phyloP scores from a whole-genome alignment of 305 asterid genomes.

The Vinca major region DNA sequence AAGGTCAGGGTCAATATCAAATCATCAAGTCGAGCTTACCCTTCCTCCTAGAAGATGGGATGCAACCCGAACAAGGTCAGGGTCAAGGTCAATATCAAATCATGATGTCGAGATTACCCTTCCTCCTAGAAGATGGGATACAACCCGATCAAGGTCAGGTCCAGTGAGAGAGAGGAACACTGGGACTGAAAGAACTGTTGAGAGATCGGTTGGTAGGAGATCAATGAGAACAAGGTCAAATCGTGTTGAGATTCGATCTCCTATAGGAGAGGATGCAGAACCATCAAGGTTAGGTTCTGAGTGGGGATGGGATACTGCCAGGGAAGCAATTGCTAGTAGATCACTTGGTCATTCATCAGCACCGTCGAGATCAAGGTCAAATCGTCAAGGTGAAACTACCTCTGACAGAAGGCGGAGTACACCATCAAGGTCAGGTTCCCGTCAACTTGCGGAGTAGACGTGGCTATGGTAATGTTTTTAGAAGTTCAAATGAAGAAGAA shows the following conservation, averaged over 20 bases:
- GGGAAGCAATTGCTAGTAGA: neutral
- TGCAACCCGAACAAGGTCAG: conserved; percentile 13
- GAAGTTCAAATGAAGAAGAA: neutral
- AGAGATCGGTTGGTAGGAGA: neutral
- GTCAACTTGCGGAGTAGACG: neutral
- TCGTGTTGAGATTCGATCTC: conserved; percentile 13
- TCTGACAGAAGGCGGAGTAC: too few species aligned
- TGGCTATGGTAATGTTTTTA: neutral
- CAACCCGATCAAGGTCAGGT: conserved; percentile 15
- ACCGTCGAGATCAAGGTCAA: neutral
- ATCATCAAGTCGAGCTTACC: conserved; percentile 10
- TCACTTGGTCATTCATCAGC: neutral
- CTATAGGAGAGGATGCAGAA: conserved; percentile 1
- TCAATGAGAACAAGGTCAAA: conserved; percentile 5
- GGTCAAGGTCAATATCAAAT: conserved; percentile 17
- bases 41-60: conserved; percentile 2
- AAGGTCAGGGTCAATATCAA: conserved; percentile 20
- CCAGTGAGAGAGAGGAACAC: neutral
- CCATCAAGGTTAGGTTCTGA: neutral
- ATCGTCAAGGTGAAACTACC: too few species aligned
- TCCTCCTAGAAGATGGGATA: conserved; percentile 1
- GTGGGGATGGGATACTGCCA: neutral
- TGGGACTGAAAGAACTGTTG: neutral
- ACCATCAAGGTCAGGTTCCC: neutral
- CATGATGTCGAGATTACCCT: conserved; percentile 11